Percentiles rank a stretch among this genome's conserved stretches.
Evolutionary conservation across 257 asterid species (phyloP).

Genomic region (Lycium barbarum): DNA sequence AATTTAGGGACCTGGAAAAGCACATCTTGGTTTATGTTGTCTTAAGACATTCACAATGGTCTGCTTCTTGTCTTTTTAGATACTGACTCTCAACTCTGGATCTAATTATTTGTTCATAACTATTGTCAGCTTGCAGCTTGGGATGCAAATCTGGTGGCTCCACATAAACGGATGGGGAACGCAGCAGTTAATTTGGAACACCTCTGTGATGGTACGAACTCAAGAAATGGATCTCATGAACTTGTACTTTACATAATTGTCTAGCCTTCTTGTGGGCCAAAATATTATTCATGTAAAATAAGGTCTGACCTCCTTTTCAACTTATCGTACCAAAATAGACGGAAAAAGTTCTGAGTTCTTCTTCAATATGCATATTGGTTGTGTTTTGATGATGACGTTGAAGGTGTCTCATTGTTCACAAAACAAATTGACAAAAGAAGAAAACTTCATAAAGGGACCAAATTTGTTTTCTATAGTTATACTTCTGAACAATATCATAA

Average conservation of each 20-base stretch:
- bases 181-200: slow-evolving; percentile 68
- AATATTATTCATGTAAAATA: slow-evolving; percentile 18
- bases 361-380: slow-evolving; percentile 20
- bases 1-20: neutral
- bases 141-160: slow-evolving; percentile 98
- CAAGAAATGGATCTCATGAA: slow-evolving; percentile 19
- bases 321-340: neutral
- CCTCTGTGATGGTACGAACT: slow-evolving; percentile 77
- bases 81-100: neutral
- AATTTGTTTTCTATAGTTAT: neutral
- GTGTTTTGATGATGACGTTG: neutral
- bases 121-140: slow-evolving; percentile 87
- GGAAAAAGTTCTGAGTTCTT: neutral
- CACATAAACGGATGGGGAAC: slow-evolving; percentile 99
- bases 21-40: slow-evolving; percentile 12
- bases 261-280: neutral
- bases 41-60: neutral
- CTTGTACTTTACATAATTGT: neutral
- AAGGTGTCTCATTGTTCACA: slow-evolving; percentile 3
- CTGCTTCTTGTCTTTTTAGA: neutral
- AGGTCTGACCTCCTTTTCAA: neutral
- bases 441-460: neutral
- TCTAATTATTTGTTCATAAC: neutral
- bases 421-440: neutral
- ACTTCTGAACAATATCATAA: neutral